These are phyloP conservation scores for Pistacia integerrima DNA, from an alignment of 345 rosid genomes.

Conservation along the genomic window DNA sequence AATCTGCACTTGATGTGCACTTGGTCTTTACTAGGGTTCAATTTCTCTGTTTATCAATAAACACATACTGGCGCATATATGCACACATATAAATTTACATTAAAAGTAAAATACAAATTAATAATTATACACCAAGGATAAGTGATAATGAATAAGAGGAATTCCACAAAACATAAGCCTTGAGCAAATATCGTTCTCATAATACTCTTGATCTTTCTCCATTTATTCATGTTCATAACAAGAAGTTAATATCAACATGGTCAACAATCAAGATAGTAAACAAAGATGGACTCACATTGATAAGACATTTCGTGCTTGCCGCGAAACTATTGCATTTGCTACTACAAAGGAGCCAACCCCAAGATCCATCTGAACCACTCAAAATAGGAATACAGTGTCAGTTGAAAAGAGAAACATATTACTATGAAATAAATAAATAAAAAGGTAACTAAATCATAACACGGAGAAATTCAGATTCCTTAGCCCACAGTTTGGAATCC, in stretches of 20 bases:
- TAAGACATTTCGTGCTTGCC: conserved; percentile 70
- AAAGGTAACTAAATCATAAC: neutral
- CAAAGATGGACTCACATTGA: conserved; percentile 46
- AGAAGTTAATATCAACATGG: neutral
- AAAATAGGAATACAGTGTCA: conserved; percentile 7
- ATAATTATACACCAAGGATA: neutral
- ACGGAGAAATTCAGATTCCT: no score
- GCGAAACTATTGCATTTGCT: conserved; percentile 76
- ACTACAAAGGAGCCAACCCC: conserved; percentile 95
- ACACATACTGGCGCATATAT: neutral
- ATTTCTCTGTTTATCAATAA: neutral
- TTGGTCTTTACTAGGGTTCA: neutral
- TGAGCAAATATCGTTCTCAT: conserved; percentile 3
- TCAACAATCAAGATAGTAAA: conserved; percentile 7
- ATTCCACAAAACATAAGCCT: neutral
- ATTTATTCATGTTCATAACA: neutral
- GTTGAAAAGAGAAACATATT: neutral
- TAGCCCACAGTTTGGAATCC: no score
- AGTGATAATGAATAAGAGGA: neutral
- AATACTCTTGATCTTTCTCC: neutral
- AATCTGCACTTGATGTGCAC: neutral
- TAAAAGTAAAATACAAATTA: neutral
- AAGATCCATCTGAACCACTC: conserved; percentile 78
- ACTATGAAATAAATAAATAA: neutral
- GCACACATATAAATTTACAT: neutral